Conservation (phyloP, 352 stramenopile species). For the Phytophthora syringae region DNA sequence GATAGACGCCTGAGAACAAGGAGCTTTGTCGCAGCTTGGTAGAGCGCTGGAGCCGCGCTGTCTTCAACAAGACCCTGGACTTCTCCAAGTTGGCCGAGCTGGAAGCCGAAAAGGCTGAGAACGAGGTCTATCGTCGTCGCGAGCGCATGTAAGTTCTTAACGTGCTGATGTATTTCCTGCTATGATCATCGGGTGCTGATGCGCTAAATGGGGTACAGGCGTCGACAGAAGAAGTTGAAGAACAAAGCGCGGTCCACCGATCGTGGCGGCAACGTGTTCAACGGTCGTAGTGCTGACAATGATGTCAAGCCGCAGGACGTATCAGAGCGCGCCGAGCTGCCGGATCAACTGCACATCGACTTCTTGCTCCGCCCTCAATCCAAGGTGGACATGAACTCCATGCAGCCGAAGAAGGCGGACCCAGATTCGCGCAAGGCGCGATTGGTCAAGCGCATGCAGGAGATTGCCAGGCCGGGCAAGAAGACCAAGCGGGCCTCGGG, state of each 20-base stretch:
- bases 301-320: constrained; percentile 48
- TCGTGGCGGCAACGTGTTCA: constrained; percentile 63
- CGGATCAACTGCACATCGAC: constrained; percentile 80
- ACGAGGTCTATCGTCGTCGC: constrained; percentile 70
- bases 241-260: constrained; percentile 28
- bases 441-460: constrained; percentile 87
- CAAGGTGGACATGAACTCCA: constrained; percentile 77
- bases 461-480: constrained; percentile 79
- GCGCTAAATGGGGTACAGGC: constrained; percentile 21
- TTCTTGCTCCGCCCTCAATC: constrained; percentile 85
- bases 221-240: constrained; percentile 56
- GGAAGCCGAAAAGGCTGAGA: constrained; percentile 87
- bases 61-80: constrained; percentile 91
- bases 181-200: constrained; percentile 7
- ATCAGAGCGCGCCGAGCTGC: constrained; percentile 75
- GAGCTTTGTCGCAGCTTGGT: constrained; percentile 85
- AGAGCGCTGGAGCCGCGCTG: constrained; percentile 86
- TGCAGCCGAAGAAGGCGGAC: constrained; percentile 69
- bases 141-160: constrained; percentile 42
- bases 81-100: constrained; percentile 87
- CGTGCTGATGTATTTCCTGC: neutral
- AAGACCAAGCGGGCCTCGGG: constrained; percentile 78
- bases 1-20: constrained; percentile 85
- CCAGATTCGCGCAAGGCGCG: constrained; percentile 82
- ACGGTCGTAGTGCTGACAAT: constrained; percentile 26